Conservation (phyloP, 2,329 filamentous ascomycete genomes). For the Ophiocordyceps camponoti-floridani region DNA sequence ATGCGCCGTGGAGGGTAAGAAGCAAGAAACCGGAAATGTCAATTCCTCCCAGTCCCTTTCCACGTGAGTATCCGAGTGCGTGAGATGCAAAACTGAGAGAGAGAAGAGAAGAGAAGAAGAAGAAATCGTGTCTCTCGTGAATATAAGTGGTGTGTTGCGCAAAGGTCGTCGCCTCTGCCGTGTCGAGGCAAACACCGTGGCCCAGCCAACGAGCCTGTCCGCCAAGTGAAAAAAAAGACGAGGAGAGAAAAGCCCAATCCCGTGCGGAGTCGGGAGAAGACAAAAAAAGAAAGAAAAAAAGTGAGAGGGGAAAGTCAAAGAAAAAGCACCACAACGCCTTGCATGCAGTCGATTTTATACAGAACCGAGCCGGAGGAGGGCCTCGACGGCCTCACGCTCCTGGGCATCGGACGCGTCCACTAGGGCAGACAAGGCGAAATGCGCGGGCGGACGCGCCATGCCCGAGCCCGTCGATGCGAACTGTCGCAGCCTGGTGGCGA, state of each 20-base stretch:
- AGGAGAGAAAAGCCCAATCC: too few relatives aligned
- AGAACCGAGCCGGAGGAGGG: constrained; percentile 66
- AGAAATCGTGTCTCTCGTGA: constrained; percentile 15
- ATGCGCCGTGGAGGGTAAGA: too few relatives aligned
- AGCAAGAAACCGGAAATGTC: too few relatives aligned
- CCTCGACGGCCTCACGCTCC: constrained; percentile 68
- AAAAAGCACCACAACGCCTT: constrained; percentile 32
- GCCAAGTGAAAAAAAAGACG: constrained; percentile 4
- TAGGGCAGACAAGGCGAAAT: constrained; percentile 33
- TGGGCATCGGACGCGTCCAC: constrained; percentile 43
- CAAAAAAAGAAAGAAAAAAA: constrained; percentile 1
- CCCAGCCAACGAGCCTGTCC: constrained; percentile 12
- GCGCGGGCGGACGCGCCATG: constrained; percentile 35
- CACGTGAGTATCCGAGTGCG: too few relatives aligned
- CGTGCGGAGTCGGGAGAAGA: too few relatives aligned
- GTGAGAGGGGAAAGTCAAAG: constrained; percentile 2
- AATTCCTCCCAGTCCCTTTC: too few relatives aligned
- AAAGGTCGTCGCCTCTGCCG: constrained; percentile 14
- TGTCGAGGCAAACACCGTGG: constrained; percentile 14
- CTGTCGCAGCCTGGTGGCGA: constrained; percentile 25
- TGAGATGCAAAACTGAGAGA: not conserved
- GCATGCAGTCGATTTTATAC: constrained; percentile 39
- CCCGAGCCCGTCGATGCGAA: constrained; percentile 30
- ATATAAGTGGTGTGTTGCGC: constrained; percentile 9
- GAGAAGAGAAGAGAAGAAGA: not conserved